Conservation (phyloP, 352 stramenopile species). For the Phytophthora fragariaefolia region DNA sequence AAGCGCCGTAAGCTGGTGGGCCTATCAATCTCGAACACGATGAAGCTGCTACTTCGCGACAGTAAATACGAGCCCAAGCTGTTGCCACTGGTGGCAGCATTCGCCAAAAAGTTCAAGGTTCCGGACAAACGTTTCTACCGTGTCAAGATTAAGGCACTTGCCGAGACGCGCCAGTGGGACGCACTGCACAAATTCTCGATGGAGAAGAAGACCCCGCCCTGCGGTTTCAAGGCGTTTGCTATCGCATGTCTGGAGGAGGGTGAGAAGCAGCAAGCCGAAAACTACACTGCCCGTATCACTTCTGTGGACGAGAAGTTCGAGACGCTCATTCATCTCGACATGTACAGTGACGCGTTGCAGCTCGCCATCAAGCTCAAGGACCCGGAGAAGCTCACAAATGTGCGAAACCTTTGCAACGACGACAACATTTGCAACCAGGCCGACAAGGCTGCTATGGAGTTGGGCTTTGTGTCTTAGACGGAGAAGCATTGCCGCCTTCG, state of each 20-base stretch:
- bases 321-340: conserved; percentile 85
- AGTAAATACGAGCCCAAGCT: conserved; percentile 88
- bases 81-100: conserved; percentile 59
- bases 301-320: conserved; percentile 88
- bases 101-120: conserved; percentile 92
- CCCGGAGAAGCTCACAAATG: conserved; percentile 85
- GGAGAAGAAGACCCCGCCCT: conserved; percentile 87
- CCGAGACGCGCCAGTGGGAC: conserved; percentile 88
- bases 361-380: conserved; percentile 89
- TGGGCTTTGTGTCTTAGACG: conserved; percentile 78
- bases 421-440: conserved; percentile 77
- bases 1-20: conserved; percentile 85
- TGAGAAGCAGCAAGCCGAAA: conserved; percentile 85
- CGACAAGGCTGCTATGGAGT: conserved; percentile 80
- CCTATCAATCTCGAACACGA: conserved; percentile 87
- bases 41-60: conserved; percentile 81
- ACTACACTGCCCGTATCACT: conserved; percentile 83
- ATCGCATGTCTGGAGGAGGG: conserved; percentile 79
- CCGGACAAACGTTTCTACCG: conserved; percentile 92
- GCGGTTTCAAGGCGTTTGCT: conserved; percentile 86
- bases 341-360: conserved; percentile 83
- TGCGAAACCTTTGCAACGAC: conserved; percentile 82
- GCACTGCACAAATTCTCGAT: conserved; percentile 87
- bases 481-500: neutral
- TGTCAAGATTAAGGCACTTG: conserved; percentile 90